Conservation (phyloP, 2,329 filamentous ascomycete species). For the Domatiomyces globalis region DNA sequence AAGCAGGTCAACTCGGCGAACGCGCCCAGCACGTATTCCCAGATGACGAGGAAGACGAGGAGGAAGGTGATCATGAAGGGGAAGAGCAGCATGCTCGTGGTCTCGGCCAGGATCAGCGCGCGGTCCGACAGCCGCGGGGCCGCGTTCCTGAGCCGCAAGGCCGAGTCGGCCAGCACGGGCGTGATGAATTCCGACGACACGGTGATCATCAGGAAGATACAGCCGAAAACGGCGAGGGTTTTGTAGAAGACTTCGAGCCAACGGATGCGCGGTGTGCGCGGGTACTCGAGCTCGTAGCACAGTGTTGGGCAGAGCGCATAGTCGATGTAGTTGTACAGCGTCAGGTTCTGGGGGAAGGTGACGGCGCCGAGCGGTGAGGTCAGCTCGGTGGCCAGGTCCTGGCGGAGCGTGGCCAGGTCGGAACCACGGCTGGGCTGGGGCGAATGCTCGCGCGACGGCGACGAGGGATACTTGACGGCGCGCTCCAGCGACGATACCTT, state of each 20-base stretch:
- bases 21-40: conserved; percentile 88
- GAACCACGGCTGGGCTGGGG: conserved; percentile 26
- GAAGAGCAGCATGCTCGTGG: conserved; percentile 80
- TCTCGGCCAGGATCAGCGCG: conserved; percentile 70
- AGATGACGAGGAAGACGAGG: conserved; percentile 93
- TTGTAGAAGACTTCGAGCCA: conserved; percentile 77
- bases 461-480: conserved; percentile 61
- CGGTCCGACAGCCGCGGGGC: conserved; percentile 43
- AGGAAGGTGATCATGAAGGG: conserved; percentile 95
- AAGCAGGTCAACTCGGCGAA: conserved; percentile 91
- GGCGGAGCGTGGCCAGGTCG: conserved; percentile 54
- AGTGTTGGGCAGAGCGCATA: conserved; percentile 86
- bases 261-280: conserved; percentile 57
- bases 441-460: conserved; percentile 22
- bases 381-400: conserved; percentile 78
- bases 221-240: conserved; percentile 78
- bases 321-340: conserved; percentile 66
- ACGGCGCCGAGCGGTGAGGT: conserved; percentile 80
- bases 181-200: conserved; percentile 92
- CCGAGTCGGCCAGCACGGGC: conserved; percentile 67
- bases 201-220: conserved; percentile 85
- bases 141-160: conserved; percentile 33
- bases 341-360: conserved; percentile 82
- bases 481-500: conserved; percentile 51
- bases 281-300: conserved; percentile 96